A percentile compares a stretch with the other conserved stretches of the same genome.
phyloP scores from a whole-genome alignment of 768 basidiomycete genomes.

The Auriscalpium microsporum region DNA sequence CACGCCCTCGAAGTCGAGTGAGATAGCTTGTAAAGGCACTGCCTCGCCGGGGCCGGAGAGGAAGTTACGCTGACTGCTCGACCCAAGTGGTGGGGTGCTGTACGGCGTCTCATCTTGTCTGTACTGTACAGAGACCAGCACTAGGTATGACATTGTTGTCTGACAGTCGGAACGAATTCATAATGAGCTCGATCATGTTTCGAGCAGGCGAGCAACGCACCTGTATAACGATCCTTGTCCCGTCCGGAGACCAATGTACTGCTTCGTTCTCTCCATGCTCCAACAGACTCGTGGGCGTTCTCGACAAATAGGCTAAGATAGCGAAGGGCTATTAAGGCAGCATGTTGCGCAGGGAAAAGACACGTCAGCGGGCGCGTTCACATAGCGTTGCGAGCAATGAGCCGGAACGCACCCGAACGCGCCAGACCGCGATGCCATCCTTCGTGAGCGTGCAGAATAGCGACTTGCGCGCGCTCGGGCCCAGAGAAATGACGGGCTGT shows the following conservation, averaged over 20 bases:
- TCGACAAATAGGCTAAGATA: conserved; percentile 61
- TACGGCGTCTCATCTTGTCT: conserved; percentile 47
- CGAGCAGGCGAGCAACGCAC: conserved; percentile 35
- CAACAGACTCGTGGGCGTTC: conserved; percentile 66
- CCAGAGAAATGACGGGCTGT: conserved; percentile 50
- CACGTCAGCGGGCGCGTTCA: not conserved
- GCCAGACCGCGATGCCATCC: conserved; percentile 70
- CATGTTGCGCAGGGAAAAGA: conserved; percentile 4
- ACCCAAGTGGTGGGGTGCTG: conserved; percentile 41
- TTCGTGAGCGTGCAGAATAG: conserved; percentile 71
- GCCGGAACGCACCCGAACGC: conserved; percentile 54
- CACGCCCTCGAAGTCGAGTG: conserved; percentile 72
- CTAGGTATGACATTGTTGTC: conserved; percentile 76
- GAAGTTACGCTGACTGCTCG: conserved; percentile 56
- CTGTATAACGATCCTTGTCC: conserved; percentile 69
- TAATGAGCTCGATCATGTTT: not conserved
- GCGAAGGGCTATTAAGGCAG: conserved; percentile 50
- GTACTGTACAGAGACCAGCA: conserved; percentile 62
- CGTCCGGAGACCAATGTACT: conserved; percentile 79
- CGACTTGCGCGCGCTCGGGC: conserved; percentile 64
- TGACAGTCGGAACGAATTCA: conserved; percentile 22
- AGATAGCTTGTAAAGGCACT: conserved; percentile 56
- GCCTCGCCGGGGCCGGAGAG: conserved; percentile 77
- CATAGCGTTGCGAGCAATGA: not conserved
- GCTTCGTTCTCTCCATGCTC: conserved; percentile 78